Evolutionary conservation across 2,329 filamentous ascomycete species (phyloP).

Genomic region (Truncatella angustata): DNA sequence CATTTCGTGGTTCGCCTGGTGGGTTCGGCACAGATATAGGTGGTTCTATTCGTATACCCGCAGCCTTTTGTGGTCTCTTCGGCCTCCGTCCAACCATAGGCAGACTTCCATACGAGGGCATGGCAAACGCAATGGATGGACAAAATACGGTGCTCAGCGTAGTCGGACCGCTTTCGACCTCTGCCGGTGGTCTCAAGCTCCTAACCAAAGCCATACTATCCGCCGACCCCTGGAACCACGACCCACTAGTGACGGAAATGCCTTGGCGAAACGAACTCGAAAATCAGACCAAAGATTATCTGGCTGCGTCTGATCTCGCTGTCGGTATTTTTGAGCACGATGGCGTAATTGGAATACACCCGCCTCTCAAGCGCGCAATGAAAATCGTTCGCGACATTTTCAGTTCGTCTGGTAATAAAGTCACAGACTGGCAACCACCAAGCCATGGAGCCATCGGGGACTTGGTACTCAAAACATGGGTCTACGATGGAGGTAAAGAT

Average conservation of each 20-base stretch:
- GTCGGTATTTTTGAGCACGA: constrained; percentile 33
- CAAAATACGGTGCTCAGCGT: constrained; percentile 32
- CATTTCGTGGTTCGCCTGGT: constrained; percentile 29
- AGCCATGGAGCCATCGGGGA: constrained; percentile 22
- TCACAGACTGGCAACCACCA: constrained; percentile 29
- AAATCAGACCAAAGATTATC: constrained; percentile 12
- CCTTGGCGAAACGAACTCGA: constrained; percentile 28
- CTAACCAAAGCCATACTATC: constrained; percentile 28
- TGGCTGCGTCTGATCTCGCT: constrained; percentile 20
- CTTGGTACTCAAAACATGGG: constrained; percentile 21
- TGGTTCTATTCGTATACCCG: constrained; percentile 28
- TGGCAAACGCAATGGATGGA: constrained; percentile 33
- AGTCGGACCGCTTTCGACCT: constrained; percentile 30
- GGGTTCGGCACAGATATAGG: constrained; percentile 36
- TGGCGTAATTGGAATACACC: constrained; percentile 32
- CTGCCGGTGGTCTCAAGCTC: constrained; percentile 17
- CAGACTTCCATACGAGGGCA: constrained; percentile 29
- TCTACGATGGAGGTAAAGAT: constrained; percentile 27
- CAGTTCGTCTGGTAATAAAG: constrained; percentile 25
- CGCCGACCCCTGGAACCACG: constrained; percentile 33
- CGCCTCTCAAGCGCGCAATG: constrained; percentile 32
- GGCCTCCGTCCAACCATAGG: constrained; percentile 26
- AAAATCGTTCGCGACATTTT: constrained; percentile 23
- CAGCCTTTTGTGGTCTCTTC: constrained; percentile 30
- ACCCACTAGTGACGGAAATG: constrained; percentile 33